Base-by-base conservation (phyloP, 495 filamentous ascomycete genomes). In the Neurospora tetraspora region DNA sequence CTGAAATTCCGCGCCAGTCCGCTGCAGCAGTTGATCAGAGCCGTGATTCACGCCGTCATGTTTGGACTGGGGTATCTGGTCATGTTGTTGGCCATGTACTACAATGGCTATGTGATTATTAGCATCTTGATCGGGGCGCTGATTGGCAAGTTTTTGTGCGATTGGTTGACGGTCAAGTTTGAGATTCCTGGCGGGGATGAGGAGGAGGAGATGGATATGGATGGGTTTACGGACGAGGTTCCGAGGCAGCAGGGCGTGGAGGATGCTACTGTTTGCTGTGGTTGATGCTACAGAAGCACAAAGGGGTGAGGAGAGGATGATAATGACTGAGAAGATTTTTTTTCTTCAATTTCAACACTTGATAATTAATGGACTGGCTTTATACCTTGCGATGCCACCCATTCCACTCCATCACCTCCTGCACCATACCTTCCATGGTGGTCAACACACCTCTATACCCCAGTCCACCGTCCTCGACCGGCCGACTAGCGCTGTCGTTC, bases 51-150 rank as follows among this genome's bases (percentile, higher is more conserved):
- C 74, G 82, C 82, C 65, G 74, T 80, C 14, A 82, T 83, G 43
- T 88, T 88, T 71, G 86, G 82, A n/a, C 76, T 86, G 68, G 88
- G 85, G 10, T 89, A 88, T 70, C 83, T 88, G 61, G 75, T 89
- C 72, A 89, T 89, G 88, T 73, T 88, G 72, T 76, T 88, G 61
- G 88, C 84, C 43, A 87, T 87, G 85, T 84, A 84, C 70, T 86
- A 82, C 75, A 87, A 88, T 70, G 86, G 87, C 18, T 89, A 88
- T 69, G 82, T 88, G 75, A 87, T 89, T 74, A 85, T 88, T 73
- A 83, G 81, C 74, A 88, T 89, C 72, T 78, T 88, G 59, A 83
- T 89, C 71, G 87, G 87, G 12, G 84, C 87, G 4, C 77, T 80
- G 27, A 71, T 86, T 42, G 84, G 84, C 34, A 83, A 83, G 73